These are phyloP conservation scores for Hanseniaspora gamundiae DNA, from an alignment of 1,139 yeast genomes.

Conservation along the genomic window DNA sequence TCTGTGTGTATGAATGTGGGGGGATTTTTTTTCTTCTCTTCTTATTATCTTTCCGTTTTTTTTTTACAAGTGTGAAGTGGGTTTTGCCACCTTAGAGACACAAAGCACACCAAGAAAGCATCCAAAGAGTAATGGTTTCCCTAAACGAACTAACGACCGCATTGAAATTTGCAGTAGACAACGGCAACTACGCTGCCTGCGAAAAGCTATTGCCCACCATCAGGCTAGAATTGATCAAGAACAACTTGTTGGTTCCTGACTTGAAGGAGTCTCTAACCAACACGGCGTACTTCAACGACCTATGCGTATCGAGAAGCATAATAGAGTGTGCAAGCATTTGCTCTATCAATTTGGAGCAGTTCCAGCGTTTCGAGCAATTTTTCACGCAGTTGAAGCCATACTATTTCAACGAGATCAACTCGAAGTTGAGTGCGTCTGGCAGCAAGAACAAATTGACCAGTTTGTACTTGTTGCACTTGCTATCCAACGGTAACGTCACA, in stretches of 20 bases:
- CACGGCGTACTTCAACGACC: constrained; percentile 44
- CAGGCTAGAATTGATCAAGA: constrained; percentile 68
- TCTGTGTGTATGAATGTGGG: background rate
- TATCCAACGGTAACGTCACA: constrained; percentile 75
- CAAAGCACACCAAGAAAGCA: no score
- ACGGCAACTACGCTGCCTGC: constrained; percentile 49
- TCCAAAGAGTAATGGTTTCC: constrained; percentile 15
- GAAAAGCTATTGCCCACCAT: constrained; percentile 53
- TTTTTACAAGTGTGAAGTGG: no score
- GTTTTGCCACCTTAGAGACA: constrained; percentile 10
- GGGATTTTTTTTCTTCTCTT: background rate
- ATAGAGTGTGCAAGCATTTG: constrained; percentile 81
- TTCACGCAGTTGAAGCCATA: constrained; percentile 71
- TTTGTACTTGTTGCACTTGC: constrained; percentile 58
- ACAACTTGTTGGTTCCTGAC: constrained; percentile 66
- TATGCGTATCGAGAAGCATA: constrained; percentile 66
- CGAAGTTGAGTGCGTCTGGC: constrained; percentile 39
- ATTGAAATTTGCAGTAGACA: constrained; percentile 50
- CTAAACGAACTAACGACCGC: constrained; percentile 49
- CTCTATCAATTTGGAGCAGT: constrained; percentile 54
- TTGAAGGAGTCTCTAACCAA: constrained; percentile 25
- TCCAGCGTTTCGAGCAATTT: constrained; percentile 57
- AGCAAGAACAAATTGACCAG: constrained; percentile 71
- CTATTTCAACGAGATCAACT: constrained; percentile 34
- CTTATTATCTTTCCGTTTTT: background rate